A percentile compares a stretch with the other conserved stretches of the same genome.
Evolutionary conservation across 805 yeast genomes (phyloP).

Genomic region (Teunomyces aglyptinius): DNA sequence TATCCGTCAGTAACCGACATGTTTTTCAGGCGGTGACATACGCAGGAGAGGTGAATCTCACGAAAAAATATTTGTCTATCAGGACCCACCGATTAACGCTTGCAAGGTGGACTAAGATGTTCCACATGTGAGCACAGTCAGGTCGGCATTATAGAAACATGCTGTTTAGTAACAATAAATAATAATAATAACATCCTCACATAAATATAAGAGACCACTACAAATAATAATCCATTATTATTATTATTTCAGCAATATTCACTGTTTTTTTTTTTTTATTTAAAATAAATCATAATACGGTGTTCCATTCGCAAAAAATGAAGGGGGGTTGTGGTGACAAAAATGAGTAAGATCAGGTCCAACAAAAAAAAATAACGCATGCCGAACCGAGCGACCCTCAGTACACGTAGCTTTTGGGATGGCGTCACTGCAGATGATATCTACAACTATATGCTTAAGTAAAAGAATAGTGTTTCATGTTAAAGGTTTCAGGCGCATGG

Average conservation of each 20-base stretch:
- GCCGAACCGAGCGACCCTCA: neutral
- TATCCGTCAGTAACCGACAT: neutral
- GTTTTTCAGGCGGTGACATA: neutral
- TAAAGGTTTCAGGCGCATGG: neutral
- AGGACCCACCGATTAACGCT: no score
- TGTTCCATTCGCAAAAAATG: neutral
- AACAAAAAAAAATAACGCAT: neutral
- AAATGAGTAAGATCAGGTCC: neutral
- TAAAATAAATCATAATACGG: neutral
- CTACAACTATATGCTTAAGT: neutral
- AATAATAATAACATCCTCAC: no score
- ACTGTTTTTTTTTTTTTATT: neutral
- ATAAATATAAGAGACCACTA: no score
- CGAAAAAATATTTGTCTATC: neutral
- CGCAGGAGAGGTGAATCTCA: neutral
- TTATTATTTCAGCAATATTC: neutral
- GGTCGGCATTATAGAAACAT: no score
- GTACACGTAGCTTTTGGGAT: neutral
- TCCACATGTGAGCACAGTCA: no score
- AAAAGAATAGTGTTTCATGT: neutral
- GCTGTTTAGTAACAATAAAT: no score
- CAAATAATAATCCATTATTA: no score
- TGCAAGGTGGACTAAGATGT: no score
- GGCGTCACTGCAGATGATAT: neutral
- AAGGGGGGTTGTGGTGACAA: constrained; percentile 1